Evolutionary conservation across 768 basidiomycete genomes (phyloP), one percentile per base, ranked within the genome.

Genomic region (Tremella mesenterica): DNA sequence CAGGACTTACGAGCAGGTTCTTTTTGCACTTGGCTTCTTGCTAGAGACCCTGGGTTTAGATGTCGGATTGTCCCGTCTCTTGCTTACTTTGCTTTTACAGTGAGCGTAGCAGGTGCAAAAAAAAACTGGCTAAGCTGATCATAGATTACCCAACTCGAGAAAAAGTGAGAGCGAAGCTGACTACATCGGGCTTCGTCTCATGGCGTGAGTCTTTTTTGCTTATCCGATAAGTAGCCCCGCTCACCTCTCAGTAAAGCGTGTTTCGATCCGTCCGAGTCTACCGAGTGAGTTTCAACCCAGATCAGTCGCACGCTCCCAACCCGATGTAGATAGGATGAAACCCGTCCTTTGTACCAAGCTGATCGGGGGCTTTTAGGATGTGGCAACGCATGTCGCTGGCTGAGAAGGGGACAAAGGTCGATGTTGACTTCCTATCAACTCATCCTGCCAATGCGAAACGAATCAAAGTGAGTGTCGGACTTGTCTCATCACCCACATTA

Each of bases 81-180:
- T 81, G 21, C 75, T 81, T 10, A 78, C 74, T 0, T 71, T 82
- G 27, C 52, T 86, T 2, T 69, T 85, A 28, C 80, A 73, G 73
- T 71, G 23, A 55, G 73, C 59, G 27, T 31, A 58, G 29, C 51
- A 31, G 2, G 3, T 18, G n/a, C 47, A 44, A 4, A 29, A 57
- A 25, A 30, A 13, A 4, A 45, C 46, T 4, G 49, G 60, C 9
- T 41, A 57, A 18, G 21, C 38, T 48, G 27, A 8, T 18, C 50
- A 0, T 55, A 75, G 85, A 20, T 78, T 92, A 1, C 92, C 92
- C 0, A 88, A 95, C 71, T 88, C 86, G 0, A 76, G 92, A 48
- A 81, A 75, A 18, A 81, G 85, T 44, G 92, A 97, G 70, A 75
- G 79, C 3, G 91, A 96, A 79, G 92, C 92, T 31, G 92, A 96